Evolutionary conservation across 2,329 filamentous ascomycete genomes (phyloP).

Genomic region (Ophiostoma sp.): DNA sequence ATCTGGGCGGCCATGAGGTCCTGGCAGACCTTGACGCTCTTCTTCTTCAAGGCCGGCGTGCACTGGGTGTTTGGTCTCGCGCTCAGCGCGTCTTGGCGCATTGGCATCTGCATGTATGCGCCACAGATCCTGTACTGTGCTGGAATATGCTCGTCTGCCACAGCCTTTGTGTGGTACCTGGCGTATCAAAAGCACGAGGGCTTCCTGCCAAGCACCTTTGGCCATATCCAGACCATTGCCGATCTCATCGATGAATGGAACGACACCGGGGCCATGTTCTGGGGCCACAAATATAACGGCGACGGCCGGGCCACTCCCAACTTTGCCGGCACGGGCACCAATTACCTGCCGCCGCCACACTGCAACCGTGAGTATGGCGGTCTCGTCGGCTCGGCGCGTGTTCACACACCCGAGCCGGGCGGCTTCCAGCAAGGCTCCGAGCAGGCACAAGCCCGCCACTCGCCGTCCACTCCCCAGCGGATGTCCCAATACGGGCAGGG

Average conservation of each 20-base stretch:
- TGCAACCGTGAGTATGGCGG: neutral
- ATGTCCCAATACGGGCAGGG: no score
- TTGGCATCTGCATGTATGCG: conserved; percentile 32
- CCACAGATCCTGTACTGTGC: conserved; percentile 32
- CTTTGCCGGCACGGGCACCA: neutral
- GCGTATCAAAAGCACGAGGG: conserved; percentile 21
- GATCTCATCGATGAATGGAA: conserved; percentile 34
- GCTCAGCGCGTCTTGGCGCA: conserved; percentile 30
- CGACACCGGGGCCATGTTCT: conserved; percentile 9
- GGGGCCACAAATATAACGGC: neutral
- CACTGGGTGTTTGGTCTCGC: conserved; percentile 34
- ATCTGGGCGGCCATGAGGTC: conserved; percentile 30
- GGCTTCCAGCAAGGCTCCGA: neutral
- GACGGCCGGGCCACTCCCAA: neutral
- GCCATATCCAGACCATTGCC: conserved; percentile 33
- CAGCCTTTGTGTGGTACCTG: conserved; percentile 14
- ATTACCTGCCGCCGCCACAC: neutral
- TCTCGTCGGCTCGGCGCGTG: no score
- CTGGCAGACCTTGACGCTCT: conserved; percentile 32
- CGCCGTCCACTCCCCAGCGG: neutral
- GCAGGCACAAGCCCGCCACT: neutral
- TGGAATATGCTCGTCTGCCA: conserved; percentile 20
- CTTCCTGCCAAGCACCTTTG: conserved; percentile 30
- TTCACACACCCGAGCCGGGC: no score
- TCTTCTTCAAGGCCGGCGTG: conserved; percentile 31